A percentile compares a stretch with the other conserved stretches of the same genome.
Evolutionary conservation across 2,329 filamentous ascomycete genomes (phyloP).

Genomic region (Cryphonectria nitschkei): DNA sequence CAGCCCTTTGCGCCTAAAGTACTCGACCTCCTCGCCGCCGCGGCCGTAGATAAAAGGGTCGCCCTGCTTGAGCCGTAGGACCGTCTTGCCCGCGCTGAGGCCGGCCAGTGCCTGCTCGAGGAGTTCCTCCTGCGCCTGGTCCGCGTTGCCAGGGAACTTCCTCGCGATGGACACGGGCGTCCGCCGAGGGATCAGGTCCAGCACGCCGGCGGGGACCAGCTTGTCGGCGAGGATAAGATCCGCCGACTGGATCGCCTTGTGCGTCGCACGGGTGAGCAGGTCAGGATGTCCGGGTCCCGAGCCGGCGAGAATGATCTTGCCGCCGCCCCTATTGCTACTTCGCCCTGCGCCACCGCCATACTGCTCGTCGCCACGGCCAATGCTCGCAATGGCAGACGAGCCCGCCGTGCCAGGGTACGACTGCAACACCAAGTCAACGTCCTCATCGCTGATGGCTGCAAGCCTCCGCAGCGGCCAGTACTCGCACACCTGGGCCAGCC

Average conservation of each 20-base stretch:
- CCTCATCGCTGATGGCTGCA: conserved; percentile 76
- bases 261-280: conserved; percentile 80
- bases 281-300: conserved; percentile 93
- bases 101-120: conserved; percentile 76
- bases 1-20: conserved; percentile 75
- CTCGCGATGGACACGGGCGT: conserved; percentile 90
- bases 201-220: conserved; percentile 79
- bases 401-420: conserved; percentile 58
- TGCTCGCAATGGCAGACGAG: conserved; percentile 25
- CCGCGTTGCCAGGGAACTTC: conserved; percentile 97
- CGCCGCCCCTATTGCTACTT: conserved; percentile 41
- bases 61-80: conserved; percentile 91
- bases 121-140: conserved; percentile 89
- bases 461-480: conserved; percentile 93
- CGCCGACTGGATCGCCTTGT: conserved; percentile 74
- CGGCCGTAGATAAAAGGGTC: conserved; percentile 96
- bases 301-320: conserved; percentile 84
- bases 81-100: conserved; percentile 68
- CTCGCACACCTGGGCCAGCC: conserved; percentile 95
- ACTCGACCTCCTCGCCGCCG: conserved; percentile 88
- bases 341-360: conserved; percentile 22
- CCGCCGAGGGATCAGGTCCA: conserved; percentile 87
- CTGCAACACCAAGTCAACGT: conserved; percentile 76
- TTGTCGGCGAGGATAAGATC: conserved; percentile 86
- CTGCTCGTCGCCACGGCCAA: conserved; percentile 24